Base-by-base conservation (phyloP, 2,329 filamentous ascomycete genomes). In the Zymoseptoria crescenta region DNA sequence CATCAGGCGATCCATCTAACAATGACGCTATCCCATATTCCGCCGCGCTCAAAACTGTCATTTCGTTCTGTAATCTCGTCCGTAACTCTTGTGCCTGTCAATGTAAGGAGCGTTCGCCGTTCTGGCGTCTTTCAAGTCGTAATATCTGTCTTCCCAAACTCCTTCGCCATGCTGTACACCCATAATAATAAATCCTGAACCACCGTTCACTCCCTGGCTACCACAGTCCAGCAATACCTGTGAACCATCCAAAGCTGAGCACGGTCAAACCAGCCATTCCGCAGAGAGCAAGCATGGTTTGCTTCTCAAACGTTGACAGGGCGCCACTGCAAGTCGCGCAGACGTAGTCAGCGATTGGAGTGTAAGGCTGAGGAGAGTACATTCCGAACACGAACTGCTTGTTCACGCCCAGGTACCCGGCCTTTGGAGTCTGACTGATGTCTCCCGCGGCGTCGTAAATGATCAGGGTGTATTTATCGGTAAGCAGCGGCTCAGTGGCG, bases 401-500 rank as follows among this genome's bases (percentile, higher is more conserved):
- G 67, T 75, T 80, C 2, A 77, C 74, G 16, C 74, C 76, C 50
- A 88, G 70, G 67, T 85, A 79, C 5, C 85, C 85, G 0, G 84
- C 76, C 13, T 69, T 70, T 1, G 83, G 73, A 19, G 77, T 73
- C 4, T 82, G 81, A 20, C 74, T 81, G 49, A 82, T 73, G 16
- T 77, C 79, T 61, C 77, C 78, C 28, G 76, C 74, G 7, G 81
- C 76, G 70, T 88, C 85, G 67, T 85, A 82, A 58, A 88, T 79
- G 57, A 84, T 74, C 49, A 88, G 75, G 1, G 83, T 87, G 71
- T 87, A 88, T 51, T 79, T 83, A 52, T 83, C 83, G 8, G 75
- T 77, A 41, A 85, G 71, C 56, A 87, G 75, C 6, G 80, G 80
- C 19, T 77, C 70, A 6, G 79, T 78, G 7, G 75, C 77, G 8